phyloP scores from a whole-genome alignment of 768 basidiomycete species.

The Rhodotorula paludigena region DNA sequence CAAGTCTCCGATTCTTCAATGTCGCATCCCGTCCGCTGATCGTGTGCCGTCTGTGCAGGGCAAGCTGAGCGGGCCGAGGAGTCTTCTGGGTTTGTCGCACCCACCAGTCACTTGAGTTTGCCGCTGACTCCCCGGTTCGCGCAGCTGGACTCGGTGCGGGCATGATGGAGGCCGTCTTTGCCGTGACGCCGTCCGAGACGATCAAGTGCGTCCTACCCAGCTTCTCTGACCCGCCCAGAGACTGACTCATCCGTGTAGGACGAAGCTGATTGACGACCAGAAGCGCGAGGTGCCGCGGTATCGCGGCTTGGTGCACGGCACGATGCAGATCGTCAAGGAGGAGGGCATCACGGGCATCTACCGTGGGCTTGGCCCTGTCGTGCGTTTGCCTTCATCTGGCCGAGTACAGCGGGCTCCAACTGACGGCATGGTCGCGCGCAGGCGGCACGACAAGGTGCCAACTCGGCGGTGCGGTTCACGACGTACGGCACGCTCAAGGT shows the following conservation, averaged over 20 bases:
- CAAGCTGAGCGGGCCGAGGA: constrained; percentile 78
- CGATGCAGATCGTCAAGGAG: constrained; percentile 67
- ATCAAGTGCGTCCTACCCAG: constrained; percentile 68
- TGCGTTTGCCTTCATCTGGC: neutral
- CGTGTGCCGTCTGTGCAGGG: constrained; percentile 55
- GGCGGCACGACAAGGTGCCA: constrained; percentile 98
- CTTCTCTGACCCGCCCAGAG: neutral
- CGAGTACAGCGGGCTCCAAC: neutral
- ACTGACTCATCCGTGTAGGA: constrained; percentile 54
- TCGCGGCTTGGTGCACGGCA: constrained; percentile 80
- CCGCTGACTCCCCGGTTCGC: neutral
- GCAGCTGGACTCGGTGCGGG: constrained; percentile 63
- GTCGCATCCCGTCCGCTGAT: neutral
- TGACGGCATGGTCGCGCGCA: constrained; percentile 45
- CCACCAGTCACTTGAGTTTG: no score
- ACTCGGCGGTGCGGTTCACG: constrained; percentile 92
- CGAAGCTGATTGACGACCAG: constrained; percentile 92
- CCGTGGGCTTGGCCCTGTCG: constrained; percentile 87
- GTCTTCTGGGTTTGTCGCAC: constrained; percentile 61
- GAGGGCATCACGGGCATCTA: constrained; percentile 76
- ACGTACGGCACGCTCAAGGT: constrained; percentile 83
- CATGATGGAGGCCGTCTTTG: constrained; percentile 78
- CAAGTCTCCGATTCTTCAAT: constrained; percentile 46
- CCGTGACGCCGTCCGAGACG: constrained; percentile 95
- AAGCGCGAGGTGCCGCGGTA: constrained; percentile 79